phyloP scores from a whole-genome alignment of 768 basidiomycete species.

The Termitomyces heimii region DNA sequence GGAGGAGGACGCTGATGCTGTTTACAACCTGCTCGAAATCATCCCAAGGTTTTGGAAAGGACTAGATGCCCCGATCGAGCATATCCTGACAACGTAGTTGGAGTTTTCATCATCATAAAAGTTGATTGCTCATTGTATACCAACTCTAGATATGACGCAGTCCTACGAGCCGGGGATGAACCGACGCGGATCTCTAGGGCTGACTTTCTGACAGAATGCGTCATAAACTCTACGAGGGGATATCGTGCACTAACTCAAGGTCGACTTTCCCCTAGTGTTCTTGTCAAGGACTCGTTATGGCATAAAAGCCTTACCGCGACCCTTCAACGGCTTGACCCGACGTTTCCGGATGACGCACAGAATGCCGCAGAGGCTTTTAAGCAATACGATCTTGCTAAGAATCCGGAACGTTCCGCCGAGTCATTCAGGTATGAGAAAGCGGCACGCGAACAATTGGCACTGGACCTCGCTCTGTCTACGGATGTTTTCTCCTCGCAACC shows the following conservation, averaged over 20 bases:
- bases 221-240: slow-evolving; percentile 45
- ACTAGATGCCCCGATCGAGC: slow-evolving; percentile 39
- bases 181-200: slow-evolving; percentile 36
- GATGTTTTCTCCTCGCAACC: slow-evolving; percentile 48
- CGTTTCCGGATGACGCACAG: slow-evolving; percentile 26
- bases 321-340: slow-evolving; percentile 35
- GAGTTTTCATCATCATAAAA: neutral
- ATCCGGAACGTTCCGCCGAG: slow-evolving; percentile 27
- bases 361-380: slow-evolving; percentile 33
- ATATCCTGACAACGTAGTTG: slow-evolving; percentile 57
- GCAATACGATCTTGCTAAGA: slow-evolving; percentile 35
- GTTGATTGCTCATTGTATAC: slow-evolving; percentile 1
- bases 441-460: slow-evolving; percentile 53
- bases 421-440: slow-evolving; percentile 44
- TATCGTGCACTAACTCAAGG: slow-evolving; percentile 48
- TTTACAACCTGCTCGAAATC: slow-evolving; percentile 44
- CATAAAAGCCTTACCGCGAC: slow-evolving; percentile 41
- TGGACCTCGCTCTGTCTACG: slow-evolving; percentile 57
- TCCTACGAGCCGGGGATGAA: slow-evolving; percentile 48
- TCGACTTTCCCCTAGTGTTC: slow-evolving; percentile 31
- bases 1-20: slow-evolving; percentile 31
- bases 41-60: slow-evolving; percentile 55
- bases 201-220: slow-evolving; percentile 52
- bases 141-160: slow-evolving; percentile 53
- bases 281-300: slow-evolving; percentile 46